These are phyloP conservation scores for Botrytis sinoallii DNA, from an alignment of 2,329 filamentous ascomycete species.

Conservation along the genomic window DNA sequence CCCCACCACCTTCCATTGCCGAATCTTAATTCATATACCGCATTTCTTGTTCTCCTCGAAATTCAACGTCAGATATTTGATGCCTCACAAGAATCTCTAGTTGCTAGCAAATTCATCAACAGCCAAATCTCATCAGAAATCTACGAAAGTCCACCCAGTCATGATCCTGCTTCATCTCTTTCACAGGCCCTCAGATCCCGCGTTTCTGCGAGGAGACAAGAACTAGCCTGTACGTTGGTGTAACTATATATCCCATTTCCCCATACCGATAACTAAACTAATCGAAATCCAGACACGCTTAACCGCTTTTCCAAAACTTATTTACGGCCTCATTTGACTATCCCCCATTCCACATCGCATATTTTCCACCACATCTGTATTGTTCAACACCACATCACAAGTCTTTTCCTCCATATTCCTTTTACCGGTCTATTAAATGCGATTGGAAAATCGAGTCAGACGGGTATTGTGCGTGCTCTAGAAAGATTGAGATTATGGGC, in stretches of 20 bases:
- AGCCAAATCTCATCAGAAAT: constrained; percentile 8
- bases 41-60: constrained; percentile 29
- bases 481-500: constrained; percentile 26
- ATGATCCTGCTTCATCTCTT: background rate
- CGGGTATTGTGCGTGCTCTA: constrained; percentile 24
- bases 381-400: constrained; percentile 5
- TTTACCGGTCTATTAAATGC: background rate
- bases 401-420: constrained; percentile 6
- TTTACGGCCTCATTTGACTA: background rate
- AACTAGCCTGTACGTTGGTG: constrained; percentile 17
- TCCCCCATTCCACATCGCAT: constrained; percentile 17
- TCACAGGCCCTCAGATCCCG: constrained; percentile 7
- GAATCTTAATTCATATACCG: constrained; percentile 30
- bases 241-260: background rate
- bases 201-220: constrained; percentile 5
- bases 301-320: constrained; percentile 24
- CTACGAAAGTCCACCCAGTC: background rate
- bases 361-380: constrained; percentile 5
- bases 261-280: background rate
- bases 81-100: constrained; percentile 26
- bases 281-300: constrained; percentile 1
- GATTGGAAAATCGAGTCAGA: constrained; percentile 19
- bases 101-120: constrained; percentile 27
- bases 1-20: constrained; percentile 20
- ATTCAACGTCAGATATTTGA: constrained; percentile 28